Base-by-base conservation (phyloP, 164 flowering plant species). In the Vitis labrusca region DNA sequence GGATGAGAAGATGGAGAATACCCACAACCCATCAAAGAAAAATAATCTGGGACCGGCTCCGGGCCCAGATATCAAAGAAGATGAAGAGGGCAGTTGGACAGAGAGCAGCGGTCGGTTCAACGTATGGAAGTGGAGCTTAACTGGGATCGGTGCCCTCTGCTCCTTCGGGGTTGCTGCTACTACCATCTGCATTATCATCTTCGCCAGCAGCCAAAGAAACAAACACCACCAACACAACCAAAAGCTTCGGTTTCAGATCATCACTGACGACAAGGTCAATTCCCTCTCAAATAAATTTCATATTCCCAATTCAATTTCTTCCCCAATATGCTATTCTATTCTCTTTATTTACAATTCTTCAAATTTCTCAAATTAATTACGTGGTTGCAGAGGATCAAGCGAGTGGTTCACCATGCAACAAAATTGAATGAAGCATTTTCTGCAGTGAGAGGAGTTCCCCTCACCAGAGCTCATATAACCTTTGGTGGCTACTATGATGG, bases 141-240 rank as follows among this genome's bases (percentile, higher is more conserved):
- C 63, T 47, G 89, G 91, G 54, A 70, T 84, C 60, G 89, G 88
- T 32, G 85, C 91, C 50, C 79, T 88, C 48, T 86, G 91, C 68
- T 86, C 87, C 0, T 64, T 88, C 12, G 89, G 91, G 50, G 69
- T 84, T 14, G 87, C 90, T 74, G 92, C 89, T 32, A 87, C 94
- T 60, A 81, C 91, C 10, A 65, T 88, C 37, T 89, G 86, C 73
- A 72, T 87, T 53, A 64, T 90, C 65, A 59, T 85, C 16, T 50
- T 87, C 7, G 88, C 89, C 27, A 78, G 64, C 66, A 71, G 67
- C 1, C 76, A 79, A 19, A 71, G 58, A 37, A 77, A 75, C 71
- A 72, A 74, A 61, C 81, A 73, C 0, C 75, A 65, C n/a, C 80
- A 77, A 9, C 74, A 77, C 60, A 79, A 77, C 66, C 89, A 83